Evolutionary conservation across 2,329 filamentous ascomycete genomes (phyloP), one percentile per base, ranked within the genome.

Genomic region (Aspergillus cejpii): DNA sequence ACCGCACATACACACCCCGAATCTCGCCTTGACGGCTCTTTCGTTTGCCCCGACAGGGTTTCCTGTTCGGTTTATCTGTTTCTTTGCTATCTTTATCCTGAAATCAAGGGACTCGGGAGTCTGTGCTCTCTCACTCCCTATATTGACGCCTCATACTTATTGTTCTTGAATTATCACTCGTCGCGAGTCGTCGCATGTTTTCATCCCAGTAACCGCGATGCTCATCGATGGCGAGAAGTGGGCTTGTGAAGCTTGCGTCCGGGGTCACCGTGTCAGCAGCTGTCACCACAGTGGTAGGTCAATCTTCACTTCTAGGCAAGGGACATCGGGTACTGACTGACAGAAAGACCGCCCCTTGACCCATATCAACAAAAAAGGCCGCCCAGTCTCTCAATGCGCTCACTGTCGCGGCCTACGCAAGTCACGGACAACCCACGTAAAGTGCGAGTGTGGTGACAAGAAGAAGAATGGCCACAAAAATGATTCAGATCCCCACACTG

Each of bases 231-330:
- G 91, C 70, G 88, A 95, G 76, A 97, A 97, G 77, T 97, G 81
- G 76, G 91, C 91, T 72, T 97, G 91, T 77, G 87, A 94, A 74
- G 90, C 90, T 73, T 98, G 92, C 74, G 89, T 98, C 67, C 86
- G 92, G 71, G 92, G 92, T 65, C 92, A 98, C 75, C 87, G 92
- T 67, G 92, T 98, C 66, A 97, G 90, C 84, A 95, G 92, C 68
- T 98, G 92, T 77, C 88, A 91, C 69, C 92, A 98, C 71, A 80
- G 81, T 68, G 89, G 90, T 95, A 81, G 76, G 86, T 78, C 52
- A 58, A 27, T 12, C 36, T 31, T 41, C 38, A 20, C 28, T 19
- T 34, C 33, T 24, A 15, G 28, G 7, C 27, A 11, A 11, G 27
- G 39, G 17, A 37, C 19, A 20, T 19, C 21, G 26, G 46, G 46